These are phyloP conservation scores for Pyrenophora tritici-repentis DNA, from an alignment of 2,329 filamentous ascomycete genomes.

Conservation along the genomic window DNA sequence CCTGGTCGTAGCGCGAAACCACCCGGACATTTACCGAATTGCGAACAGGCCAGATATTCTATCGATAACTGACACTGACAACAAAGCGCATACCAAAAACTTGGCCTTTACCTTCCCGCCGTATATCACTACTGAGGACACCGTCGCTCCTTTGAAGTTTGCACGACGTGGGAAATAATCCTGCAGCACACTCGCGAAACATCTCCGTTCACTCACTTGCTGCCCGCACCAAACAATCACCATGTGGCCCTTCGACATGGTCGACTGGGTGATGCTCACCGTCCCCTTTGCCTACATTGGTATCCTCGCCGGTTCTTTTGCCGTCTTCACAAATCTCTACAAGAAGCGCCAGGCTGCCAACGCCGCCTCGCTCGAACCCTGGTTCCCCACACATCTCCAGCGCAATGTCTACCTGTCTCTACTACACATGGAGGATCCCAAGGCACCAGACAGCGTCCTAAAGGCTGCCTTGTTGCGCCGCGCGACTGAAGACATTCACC, in stretches of 20 bases:
- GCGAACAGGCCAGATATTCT: constrained; percentile 35
- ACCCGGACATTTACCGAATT: constrained; percentile 15
- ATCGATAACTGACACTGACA: constrained; percentile 16
- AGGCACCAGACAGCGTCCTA: constrained; percentile 81
- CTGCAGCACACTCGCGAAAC: not conserved
- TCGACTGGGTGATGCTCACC: constrained; percentile 82
- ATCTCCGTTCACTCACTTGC: not conserved
- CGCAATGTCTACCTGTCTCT: constrained; percentile 95
- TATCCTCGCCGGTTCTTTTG: constrained; percentile 84
- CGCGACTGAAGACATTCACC: constrained; percentile 89
- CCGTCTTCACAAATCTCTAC: constrained; percentile 91
- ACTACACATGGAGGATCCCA: constrained; percentile 74
- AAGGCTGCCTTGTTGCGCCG: constrained; percentile 87
- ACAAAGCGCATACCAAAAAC: constrained; percentile 5
- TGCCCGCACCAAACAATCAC: constrained; percentile 18
- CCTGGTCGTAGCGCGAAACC: constrained; percentile 17
- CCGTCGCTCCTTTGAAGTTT: constrained; percentile 22
- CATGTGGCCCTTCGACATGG: constrained; percentile 52
- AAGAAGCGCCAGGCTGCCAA: constrained; percentile 83
- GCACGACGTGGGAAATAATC: not conserved
- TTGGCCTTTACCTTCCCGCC: constrained; percentile 9
- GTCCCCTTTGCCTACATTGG: constrained; percentile 88
- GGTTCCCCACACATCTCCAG: constrained; percentile 89
- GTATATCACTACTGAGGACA: constrained; percentile 13
- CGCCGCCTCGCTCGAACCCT: constrained; percentile 85